phyloP scores from a whole-genome alignment of 139 green algal species.

The Chlamydomonas incerta region DNA sequence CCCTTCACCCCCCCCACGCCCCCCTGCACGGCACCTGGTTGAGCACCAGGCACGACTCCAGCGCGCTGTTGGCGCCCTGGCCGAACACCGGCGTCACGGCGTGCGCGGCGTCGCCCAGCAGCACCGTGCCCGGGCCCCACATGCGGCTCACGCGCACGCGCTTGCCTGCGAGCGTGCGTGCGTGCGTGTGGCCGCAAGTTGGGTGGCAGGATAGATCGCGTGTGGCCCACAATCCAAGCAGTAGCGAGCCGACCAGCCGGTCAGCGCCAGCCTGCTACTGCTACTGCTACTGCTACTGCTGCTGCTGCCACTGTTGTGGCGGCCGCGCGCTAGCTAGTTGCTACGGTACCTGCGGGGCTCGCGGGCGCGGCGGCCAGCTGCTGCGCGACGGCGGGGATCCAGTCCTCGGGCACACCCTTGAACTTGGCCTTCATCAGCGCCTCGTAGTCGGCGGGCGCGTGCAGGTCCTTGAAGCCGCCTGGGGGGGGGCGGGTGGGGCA shows the following conservation, averaged over 20 bases:
- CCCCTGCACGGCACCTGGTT: constrained; percentile 6
- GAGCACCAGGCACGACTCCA: constrained; percentile 69
- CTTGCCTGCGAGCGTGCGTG: constrained; percentile 51
- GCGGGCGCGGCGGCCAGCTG: constrained; percentile 37
- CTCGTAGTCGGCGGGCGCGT: constrained; percentile 58
- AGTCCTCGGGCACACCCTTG: constrained; percentile 56
- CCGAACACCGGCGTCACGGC: constrained; percentile 70
- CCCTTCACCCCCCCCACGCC: no score
- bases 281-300: no score
- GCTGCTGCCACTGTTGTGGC: no score
- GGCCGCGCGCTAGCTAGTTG: no score
- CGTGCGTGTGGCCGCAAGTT: no score
- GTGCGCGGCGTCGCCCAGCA: constrained; percentile 78
- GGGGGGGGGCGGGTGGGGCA: not conserved
- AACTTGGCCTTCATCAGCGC: constrained; percentile 48
- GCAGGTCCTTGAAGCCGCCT: constrained; percentile 45
- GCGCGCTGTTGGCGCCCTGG: constrained; percentile 71
- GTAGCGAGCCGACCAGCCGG: no score
- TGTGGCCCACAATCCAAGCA: no score
- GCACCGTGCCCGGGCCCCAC: constrained; percentile 39
- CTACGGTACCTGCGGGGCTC: constrained; percentile 10
- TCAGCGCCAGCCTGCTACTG: no score
- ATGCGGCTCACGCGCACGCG: constrained; percentile 30
- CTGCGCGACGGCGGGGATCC: constrained; percentile 42
- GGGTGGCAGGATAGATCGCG: no score